These are phyloP conservation scores for Phycomyces nitens DNA, from an alignment of 192 early-diverging fungal species.

Conservation along the genomic window DNA sequence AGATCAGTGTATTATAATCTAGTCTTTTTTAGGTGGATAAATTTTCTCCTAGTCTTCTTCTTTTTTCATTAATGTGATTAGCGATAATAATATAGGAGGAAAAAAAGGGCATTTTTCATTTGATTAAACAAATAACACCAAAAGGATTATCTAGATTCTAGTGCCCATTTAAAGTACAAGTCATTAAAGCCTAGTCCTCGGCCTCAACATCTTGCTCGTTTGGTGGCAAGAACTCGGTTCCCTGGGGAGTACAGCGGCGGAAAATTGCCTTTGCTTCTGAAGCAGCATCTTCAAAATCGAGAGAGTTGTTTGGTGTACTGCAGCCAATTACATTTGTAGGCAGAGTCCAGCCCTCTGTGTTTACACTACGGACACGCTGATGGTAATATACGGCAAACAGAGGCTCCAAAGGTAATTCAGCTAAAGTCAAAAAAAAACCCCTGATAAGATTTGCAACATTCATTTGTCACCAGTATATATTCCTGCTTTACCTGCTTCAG, in stretches of 20 bases:
- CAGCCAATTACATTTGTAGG: slow-evolving; percentile 46
- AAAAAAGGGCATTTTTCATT: too few species aligned
- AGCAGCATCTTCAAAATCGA: slow-evolving; percentile 47
- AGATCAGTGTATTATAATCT: too few species aligned
- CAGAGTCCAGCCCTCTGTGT: slow-evolving; percentile 21
- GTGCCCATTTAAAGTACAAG: too few species aligned
- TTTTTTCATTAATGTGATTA: too few species aligned
- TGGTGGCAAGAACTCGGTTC: slow-evolving; percentile 46
- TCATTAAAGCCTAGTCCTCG: slow-evolving; percentile 10
- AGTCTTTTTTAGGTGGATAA: too few species aligned
- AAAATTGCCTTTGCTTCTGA: slow-evolving; percentile 44
- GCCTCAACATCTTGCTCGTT: slow-evolving; percentile 21
- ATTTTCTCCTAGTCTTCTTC: too few species aligned
- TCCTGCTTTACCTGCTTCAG: slow-evolving; percentile 29
- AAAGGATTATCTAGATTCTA: too few species aligned
- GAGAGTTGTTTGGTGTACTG: slow-evolving; percentile 36
- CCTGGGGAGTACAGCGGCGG: slow-evolving; percentile 31
- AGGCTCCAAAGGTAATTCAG: slow-evolving; percentile 13
- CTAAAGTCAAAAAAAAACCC: too few species aligned
- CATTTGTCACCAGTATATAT: too few species aligned
- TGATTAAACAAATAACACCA: too few species aligned
- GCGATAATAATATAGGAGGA: too few species aligned
- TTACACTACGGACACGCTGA: slow-evolving; percentile 27
- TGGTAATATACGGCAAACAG: slow-evolving; percentile 46
- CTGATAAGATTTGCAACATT: too few species aligned